phyloP scores from a whole-genome alignment of 805 yeast species.

The Ogataea parapolymorpha region DNA sequence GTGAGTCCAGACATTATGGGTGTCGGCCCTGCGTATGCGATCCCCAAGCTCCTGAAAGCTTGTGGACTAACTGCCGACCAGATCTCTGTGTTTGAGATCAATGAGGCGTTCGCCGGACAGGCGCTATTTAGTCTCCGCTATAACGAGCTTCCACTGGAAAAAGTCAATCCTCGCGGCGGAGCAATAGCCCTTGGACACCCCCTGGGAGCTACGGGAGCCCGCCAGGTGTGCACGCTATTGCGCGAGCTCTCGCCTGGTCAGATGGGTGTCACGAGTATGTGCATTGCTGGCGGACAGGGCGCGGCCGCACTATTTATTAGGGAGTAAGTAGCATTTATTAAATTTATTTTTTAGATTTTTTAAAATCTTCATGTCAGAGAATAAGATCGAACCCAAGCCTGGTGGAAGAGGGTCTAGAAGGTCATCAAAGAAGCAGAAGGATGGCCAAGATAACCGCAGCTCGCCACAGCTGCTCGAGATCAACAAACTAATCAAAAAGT shows the following conservation, averaged over 20 bases:
- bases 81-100: slow-evolving; percentile 77
- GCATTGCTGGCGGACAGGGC: slow-evolving; percentile 98
- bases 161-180: slow-evolving; percentile 91
- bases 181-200: slow-evolving; percentile 98
- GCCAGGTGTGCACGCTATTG: slow-evolving; percentile 87
- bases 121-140: slow-evolving; percentile 71
- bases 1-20: slow-evolving; percentile 99
- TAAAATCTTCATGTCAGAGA: not conserved
- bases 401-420: not conserved
- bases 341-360: not conserved
- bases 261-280: slow-evolving; percentile 92
- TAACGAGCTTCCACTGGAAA: slow-evolving; percentile 61
- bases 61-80: slow-evolving; percentile 53
- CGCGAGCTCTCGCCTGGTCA: slow-evolving; percentile 76
- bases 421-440: not conserved
- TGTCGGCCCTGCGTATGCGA: slow-evolving; percentile 94
- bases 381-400: not conserved
- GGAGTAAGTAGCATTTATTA: slow-evolving; percentile 58
- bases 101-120: slow-evolving; percentile 97
- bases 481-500: slow-evolving; percentile 18
- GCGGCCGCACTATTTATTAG: slow-evolving; percentile 85
- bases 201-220: slow-evolving; percentile 77
- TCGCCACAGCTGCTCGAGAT: slow-evolving; percentile 22
- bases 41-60: slow-evolving; percentile 66
- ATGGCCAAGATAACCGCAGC: slow-evolving; percentile 1